These are phyloP conservation scores for Beta macrorhiza DNA, from an alignment of 179 eudicot species.

Conservation along the genomic window DNA sequence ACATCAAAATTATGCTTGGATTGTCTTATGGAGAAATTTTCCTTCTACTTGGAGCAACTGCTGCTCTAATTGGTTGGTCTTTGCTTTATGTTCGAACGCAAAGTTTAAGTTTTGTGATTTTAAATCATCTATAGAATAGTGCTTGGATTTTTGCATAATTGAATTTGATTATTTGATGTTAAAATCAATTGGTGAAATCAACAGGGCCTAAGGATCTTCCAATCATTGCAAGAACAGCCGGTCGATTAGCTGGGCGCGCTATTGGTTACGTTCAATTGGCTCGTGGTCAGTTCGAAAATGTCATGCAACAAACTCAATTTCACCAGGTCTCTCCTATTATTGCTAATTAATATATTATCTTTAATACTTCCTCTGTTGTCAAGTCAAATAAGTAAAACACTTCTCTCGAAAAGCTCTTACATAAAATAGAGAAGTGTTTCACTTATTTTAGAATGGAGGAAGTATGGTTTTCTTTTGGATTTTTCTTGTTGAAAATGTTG, in stretches of 20 bases:
- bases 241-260: constrained; percentile 80
- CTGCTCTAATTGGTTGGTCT: constrained; percentile 67
- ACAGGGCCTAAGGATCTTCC: constrained; percentile 93
- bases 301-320: constrained; percentile 79
- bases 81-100: not conserved
- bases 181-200: not conserved
- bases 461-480: not conserved
- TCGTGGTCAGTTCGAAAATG: constrained; percentile 83
- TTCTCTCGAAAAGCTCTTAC: no score
- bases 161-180: not conserved
- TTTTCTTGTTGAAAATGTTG: not conserved
- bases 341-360: not conserved
- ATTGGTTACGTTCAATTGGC: constrained; percentile 89
- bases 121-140: not conserved
- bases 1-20: constrained; percentile 55
- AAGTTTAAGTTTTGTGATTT: not conserved
- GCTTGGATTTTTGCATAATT: not conserved
- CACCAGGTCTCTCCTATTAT: constrained; percentile 53
- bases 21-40: constrained; percentile 79
- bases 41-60: constrained; percentile 79
- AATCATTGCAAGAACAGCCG: constrained; percentile 64
- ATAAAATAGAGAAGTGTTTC: no score
- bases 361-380: no score
- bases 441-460: no score
- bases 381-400: no score